These are phyloP conservation scores for Gossypium raimondii DNA, from an alignment of 345 rosid genomes.

Conservation along the genomic window DNA sequence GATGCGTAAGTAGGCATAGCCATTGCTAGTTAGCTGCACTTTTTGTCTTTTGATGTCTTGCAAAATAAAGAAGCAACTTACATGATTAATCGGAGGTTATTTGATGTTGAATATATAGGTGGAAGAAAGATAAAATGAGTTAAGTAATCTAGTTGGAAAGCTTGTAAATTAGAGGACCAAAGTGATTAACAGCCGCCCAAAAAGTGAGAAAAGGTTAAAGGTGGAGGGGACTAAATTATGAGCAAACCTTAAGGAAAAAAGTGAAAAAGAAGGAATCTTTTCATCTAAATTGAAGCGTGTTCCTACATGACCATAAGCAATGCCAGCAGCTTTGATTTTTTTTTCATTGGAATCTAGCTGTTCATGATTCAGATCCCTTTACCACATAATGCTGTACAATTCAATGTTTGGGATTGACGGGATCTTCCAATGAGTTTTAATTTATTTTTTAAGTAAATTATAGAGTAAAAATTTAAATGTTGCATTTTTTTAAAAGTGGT, in stretches of 20 bases:
- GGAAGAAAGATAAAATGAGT: conserved; percentile 8
- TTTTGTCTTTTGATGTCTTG: neutral
- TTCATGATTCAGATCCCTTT: neutral
- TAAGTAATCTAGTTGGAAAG: conserved; percentile 39
- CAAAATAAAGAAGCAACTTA: neutral
- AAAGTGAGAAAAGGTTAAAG: conserved; percentile 27
- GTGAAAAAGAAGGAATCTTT: conserved; percentile 28
- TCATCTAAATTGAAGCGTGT: neutral
- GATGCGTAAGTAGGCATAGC: conserved; percentile 30
- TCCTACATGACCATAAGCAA: conserved; percentile 19
- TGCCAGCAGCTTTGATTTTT: neutral
- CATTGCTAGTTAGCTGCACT: conserved; percentile 23
- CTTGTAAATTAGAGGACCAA: conserved; percentile 15
- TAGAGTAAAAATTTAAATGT: too few species aligned
- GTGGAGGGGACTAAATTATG: neutral
- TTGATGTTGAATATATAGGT: conserved; percentile 21
- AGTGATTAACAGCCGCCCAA: conserved; percentile 36
- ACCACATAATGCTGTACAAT: neutral
- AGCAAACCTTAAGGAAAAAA: neutral
- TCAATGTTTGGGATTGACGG: neutral
- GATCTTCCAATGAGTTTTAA: too few species aligned
- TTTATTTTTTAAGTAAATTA: too few species aligned
- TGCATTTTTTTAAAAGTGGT: too few species aligned
- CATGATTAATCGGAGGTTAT: neutral
- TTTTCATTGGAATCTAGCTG: neutral